phyloP scores from a whole-genome alignment of 257 asterid genomes.

The Echium plantagineum region DNA sequence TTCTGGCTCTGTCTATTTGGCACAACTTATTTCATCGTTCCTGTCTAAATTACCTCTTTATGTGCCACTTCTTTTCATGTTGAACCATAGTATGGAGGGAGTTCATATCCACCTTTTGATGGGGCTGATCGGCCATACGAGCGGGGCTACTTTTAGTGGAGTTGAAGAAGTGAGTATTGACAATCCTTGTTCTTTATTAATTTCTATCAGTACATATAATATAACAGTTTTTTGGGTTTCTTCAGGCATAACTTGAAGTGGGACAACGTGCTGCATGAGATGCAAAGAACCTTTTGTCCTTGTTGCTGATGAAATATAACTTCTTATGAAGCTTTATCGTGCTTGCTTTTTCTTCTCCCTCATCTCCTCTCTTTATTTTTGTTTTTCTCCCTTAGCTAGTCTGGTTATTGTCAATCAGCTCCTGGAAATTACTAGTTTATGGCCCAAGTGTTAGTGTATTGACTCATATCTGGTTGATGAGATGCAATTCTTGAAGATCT shows the following conservation, averaged over 20 bases:
- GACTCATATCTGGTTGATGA: conserved; percentile 17
- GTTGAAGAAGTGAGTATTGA: conserved; percentile 25
- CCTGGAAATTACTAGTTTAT: conserved; percentile 8
- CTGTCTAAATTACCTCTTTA: background rate
- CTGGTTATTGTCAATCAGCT: conserved; percentile 3
- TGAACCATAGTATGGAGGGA: conserved; percentile 29
- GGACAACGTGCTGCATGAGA: background rate
- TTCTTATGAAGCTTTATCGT: conserved; percentile 10
- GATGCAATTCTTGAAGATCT: conserved; percentile 13
- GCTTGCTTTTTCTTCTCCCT: conserved; percentile 4
- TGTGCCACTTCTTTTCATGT: background rate
- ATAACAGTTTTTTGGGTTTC: conserved; percentile 8
- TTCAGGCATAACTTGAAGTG: conserved; percentile 10
- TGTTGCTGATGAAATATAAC: conserved; percentile 9
- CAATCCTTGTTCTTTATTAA: background rate
- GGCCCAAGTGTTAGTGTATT: conserved; percentile 14
- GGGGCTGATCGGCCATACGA: conserved; percentile 31
- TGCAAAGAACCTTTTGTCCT: conserved; percentile 7
- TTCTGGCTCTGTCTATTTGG: conserved; percentile 2
- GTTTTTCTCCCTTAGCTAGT: conserved; percentile 4
- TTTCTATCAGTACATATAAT: background rate
- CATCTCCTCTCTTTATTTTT: conserved; percentile 2
- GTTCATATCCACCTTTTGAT: conserved; percentile 23
- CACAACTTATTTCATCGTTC: conserved; percentile 3
- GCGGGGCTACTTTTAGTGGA: conserved; percentile 39